Conservation (phyloP, 2,329 filamentous ascomycete genomes). For the Elsinoe fawcettii region DNA sequence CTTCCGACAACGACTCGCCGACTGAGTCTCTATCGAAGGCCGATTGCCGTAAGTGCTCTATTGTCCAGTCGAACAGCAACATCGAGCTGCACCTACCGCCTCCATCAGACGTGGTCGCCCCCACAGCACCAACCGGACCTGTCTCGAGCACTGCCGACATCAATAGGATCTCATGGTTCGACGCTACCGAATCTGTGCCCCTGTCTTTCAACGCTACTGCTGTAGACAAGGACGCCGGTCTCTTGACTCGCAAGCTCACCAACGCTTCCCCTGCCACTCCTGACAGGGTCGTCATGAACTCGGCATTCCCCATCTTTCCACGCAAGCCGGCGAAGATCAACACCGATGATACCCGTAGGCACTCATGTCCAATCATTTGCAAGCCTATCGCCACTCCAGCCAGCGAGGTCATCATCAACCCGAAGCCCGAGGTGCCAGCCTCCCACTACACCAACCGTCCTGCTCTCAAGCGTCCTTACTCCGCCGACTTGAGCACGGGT, state of each 20-base stretch:
- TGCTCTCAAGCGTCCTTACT: neutral
- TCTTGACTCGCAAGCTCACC: constrained; percentile 11
- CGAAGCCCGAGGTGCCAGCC: neutral
- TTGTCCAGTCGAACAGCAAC: constrained; percentile 7
- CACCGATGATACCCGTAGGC: neutral
- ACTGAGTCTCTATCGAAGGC: neutral
- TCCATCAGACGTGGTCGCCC: neutral
- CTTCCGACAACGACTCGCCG: neutral
- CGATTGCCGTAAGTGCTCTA: constrained; percentile 7
- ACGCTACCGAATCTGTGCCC: neutral
- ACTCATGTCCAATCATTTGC: constrained; percentile 4
- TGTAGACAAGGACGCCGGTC: constrained; percentile 1
- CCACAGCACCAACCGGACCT: neutral
- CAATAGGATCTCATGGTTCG: neutral
- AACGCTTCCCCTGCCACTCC: constrained; percentile 6
- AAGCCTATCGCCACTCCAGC: neutral
- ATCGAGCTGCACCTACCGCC: constrained; percentile 12
- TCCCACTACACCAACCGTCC: neutral
- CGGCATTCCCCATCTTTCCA: constrained; percentile 6
- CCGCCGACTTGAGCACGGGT: neutral
- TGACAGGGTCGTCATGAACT: constrained; percentile 5
- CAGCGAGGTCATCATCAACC: neutral
- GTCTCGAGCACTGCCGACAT: neutral
- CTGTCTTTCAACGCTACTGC: neutral
- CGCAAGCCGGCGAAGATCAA: neutral